These are phyloP conservation scores for Tagetes erecta DNA, from an alignment of 129 eudicot species.

Conservation along the genomic window DNA sequence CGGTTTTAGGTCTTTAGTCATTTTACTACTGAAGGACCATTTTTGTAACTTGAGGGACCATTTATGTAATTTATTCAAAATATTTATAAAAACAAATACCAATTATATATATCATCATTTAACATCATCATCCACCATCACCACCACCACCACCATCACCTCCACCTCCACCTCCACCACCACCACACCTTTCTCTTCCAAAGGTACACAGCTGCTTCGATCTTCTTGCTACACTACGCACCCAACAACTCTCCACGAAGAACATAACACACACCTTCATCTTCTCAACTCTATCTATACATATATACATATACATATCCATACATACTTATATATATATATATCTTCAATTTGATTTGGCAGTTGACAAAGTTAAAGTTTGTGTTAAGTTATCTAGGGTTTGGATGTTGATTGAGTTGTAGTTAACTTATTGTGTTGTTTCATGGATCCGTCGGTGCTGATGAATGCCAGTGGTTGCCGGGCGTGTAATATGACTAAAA, in stretches of 20 bases:
- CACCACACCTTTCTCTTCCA: too few species aligned
- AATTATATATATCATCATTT: too few species aligned
- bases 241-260: constrained; percentile 44
- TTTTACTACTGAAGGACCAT: too few species aligned
- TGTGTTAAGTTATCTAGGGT: constrained; percentile 18
- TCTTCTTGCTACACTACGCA: constrained; percentile 36
- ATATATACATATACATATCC: constrained; percentile 10
- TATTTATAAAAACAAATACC: too few species aligned
- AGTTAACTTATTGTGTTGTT: constrained; percentile 18
- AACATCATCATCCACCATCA: too few species aligned
- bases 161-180: too few species aligned
- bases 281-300: constrained; percentile 23
- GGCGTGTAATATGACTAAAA: constrained; percentile 64
- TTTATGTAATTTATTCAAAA: too few species aligned
- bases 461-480: constrained; percentile 50
- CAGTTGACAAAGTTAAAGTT: neutral
- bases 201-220: constrained; percentile 23
- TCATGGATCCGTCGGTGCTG: constrained; percentile 68
- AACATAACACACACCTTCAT: constrained; percentile 39
- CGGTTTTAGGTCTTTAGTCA: too few species aligned
- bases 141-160: too few species aligned
- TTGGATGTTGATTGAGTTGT: constrained; percentile 19
- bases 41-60: too few species aligned
- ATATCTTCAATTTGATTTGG: constrained; percentile 24
- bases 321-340: neutral